Evolutionary conservation across 208 protist species (phyloP).

Genomic region (Trypanosoma congolense): DNA sequence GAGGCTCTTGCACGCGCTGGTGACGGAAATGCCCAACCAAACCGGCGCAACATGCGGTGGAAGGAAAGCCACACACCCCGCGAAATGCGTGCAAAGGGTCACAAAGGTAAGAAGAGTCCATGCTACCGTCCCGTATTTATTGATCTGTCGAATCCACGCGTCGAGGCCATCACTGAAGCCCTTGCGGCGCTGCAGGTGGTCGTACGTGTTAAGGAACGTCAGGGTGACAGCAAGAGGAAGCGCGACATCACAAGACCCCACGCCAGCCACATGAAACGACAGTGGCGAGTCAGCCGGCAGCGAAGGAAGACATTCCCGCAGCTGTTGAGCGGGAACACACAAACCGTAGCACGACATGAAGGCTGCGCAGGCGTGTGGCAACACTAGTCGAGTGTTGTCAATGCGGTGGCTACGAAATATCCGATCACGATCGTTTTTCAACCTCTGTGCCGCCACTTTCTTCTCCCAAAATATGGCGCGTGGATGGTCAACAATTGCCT

Average conservation of each 20-base stretch:
- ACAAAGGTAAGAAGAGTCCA: constrained; percentile 27
- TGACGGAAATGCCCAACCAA: constrained; percentile 66
- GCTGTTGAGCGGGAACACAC: constrained; percentile 54
- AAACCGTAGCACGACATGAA: constrained; percentile 42
- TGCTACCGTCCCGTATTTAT: constrained; percentile 11
- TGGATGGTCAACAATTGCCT: constrained; percentile 61
- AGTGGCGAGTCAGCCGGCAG: constrained; percentile 27
- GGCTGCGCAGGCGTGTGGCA: constrained; percentile 33
- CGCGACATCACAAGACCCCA: constrained; percentile 55
- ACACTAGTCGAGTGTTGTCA: constrained; percentile 69
- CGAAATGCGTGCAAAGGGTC: constrained; percentile 11
- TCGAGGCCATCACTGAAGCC: constrained; percentile 73
- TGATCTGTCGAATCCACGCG: constrained; percentile 33
- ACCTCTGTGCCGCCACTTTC: constrained; percentile 71
- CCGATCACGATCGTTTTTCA: constrained; percentile 75
- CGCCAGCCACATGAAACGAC: constrained; percentile 10
- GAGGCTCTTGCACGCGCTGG: constrained; percentile 40
- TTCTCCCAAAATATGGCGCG: constrained; percentile 78
- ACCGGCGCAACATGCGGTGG: constrained; percentile 64
- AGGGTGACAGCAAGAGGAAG: constrained; percentile 47
- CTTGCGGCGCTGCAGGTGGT: constrained; percentile 47
- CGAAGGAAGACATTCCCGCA: constrained; percentile 34
- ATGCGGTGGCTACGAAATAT: constrained; percentile 71
- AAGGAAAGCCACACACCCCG: constrained; percentile 32
- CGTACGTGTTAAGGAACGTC: constrained; percentile 42